These are phyloP conservation scores for Hypericum androsaemum DNA, from an alignment of 345 rosid species.

Conservation along the genomic window DNA sequence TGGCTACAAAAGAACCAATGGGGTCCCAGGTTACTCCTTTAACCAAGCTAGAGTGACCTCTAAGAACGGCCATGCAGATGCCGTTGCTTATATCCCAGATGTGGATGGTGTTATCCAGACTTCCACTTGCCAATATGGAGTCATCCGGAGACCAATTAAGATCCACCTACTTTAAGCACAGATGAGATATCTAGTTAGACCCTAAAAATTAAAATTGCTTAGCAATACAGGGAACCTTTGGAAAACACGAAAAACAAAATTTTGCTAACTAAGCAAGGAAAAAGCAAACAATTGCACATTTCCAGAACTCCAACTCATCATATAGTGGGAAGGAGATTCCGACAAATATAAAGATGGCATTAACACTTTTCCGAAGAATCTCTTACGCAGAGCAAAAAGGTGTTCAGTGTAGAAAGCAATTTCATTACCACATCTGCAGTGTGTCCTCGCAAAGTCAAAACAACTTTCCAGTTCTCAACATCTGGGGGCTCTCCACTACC, in stretches of 20 bases:
- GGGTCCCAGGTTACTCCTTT: slow-evolving; percentile 99
- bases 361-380: background rate
- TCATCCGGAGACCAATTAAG: slow-evolving; percentile 99
- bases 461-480: slow-evolving; percentile 98
- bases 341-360: too few relatives aligned
- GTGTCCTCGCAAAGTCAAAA: slow-evolving; percentile 92
- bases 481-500: slow-evolving; percentile 98
- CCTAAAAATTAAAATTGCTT: slow-evolving; percentile 4
- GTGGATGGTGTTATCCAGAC: slow-evolving; percentile 93
- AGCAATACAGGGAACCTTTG: background rate
- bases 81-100: slow-evolving; percentile 94
- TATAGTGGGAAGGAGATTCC: too few relatives aligned
- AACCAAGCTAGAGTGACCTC: slow-evolving; percentile 94
- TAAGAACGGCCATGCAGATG: slow-evolving; percentile 88
- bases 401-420: slow-evolving; percentile 4
- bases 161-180: slow-evolving; percentile 98
- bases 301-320: too few relatives aligned
- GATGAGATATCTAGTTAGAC: slow-evolving; percentile 34
- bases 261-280: too few relatives aligned
- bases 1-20: slow-evolving; percentile 89
- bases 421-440: slow-evolving; percentile 98
- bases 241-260: too few relatives aligned
- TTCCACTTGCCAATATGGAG: slow-evolving; percentile 86
- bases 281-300: too few relatives aligned
- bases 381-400: slow-evolving; percentile 1